phyloP scores from a whole-genome alignment of 768 basidiomycete genomes.

The Auriscalpium orientale region DNA sequence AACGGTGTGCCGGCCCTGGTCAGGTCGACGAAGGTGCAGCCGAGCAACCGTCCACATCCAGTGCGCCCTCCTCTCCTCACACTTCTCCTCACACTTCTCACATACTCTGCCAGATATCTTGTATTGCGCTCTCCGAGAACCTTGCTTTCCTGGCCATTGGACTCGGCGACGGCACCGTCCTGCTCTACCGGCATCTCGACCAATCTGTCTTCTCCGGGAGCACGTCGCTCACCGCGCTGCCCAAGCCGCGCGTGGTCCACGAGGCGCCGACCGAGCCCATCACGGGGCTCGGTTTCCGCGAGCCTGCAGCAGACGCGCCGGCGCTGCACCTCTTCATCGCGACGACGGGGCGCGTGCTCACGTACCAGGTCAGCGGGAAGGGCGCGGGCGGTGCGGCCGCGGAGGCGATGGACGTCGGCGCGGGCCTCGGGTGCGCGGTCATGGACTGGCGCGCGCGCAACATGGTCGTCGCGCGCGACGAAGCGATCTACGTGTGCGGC shows the following conservation, averaged over 20 bases:
- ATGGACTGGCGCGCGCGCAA: slow-evolving; percentile 69
- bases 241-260: slow-evolving; percentile 78
- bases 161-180: slow-evolving; percentile 89
- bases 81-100: not conserved
- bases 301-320: slow-evolving; percentile 34
- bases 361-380: slow-evolving; percentile 66
- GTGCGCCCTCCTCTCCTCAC: slow-evolving; percentile 29
- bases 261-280: slow-evolving; percentile 85
- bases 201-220: slow-evolving; percentile 73
- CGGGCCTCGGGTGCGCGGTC: slow-evolving; percentile 74
- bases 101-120: slow-evolving; percentile 19
- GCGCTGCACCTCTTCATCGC: slow-evolving; percentile 69
- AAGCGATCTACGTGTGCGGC: slow-evolving; percentile 84
- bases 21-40: slow-evolving; percentile 71
- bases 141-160: slow-evolving; percentile 87
- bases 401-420: slow-evolving; percentile 82
- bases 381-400: slow-evolving; percentile 58
- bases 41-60: slow-evolving; percentile 71
- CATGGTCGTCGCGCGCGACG: slow-evolving; percentile 83
- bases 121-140: slow-evolving; percentile 66
- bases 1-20: slow-evolving; percentile 56
- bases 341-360: slow-evolving; percentile 78
- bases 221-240: slow-evolving; percentile 62
- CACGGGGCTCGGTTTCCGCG: slow-evolving; percentile 85
- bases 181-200: slow-evolving; percentile 86